Evolutionary conservation across 176 grass and related monocot genomes (phyloP).

Genomic region (Zea mays): DNA sequence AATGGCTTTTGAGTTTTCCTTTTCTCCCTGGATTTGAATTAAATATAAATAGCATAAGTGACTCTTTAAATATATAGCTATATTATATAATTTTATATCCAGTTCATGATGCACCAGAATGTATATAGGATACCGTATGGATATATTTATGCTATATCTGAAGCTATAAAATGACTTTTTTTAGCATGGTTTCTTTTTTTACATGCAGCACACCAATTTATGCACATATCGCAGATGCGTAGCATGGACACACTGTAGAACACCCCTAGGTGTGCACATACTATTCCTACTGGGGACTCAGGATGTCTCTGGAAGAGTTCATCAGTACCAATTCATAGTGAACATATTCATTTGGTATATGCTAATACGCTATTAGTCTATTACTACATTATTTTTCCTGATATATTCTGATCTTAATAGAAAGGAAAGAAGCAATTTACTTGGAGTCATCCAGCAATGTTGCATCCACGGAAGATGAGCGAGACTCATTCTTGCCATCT

Average conservation of each 20-base stretch:
- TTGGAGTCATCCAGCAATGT: conserved; percentile 36
- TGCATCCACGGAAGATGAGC: conserved; percentile 33
- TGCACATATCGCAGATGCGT: not conserved
- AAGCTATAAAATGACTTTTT: not conserved
- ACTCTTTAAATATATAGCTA: conserved; percentile 13
- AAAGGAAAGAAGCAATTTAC: conserved; percentile 39
- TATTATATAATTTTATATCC: conserved; percentile 19
- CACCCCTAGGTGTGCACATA: not conserved
- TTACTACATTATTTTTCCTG: not conserved
- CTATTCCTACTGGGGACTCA: not conserved
- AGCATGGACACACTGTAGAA: not conserved
- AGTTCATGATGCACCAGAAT: conserved; percentile 20
- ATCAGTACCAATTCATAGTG: not conserved
- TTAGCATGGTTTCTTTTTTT: not conserved
- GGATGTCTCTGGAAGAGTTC: not conserved
- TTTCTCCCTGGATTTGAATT: conserved; percentile 45
- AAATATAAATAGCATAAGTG: conserved; percentile 39
- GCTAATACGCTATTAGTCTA: not conserved
- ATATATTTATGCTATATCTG: conserved; percentile 5
- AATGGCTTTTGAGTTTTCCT: conserved; percentile 42
- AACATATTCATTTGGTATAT: not conserved
- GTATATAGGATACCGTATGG: not conserved
- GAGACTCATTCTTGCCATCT: conserved; percentile 33
- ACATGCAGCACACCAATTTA: not conserved
- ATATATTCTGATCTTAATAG: not conserved